These are phyloP conservation scores for Colletotrichum sojae DNA, from an alignment of 2,329 filamentous ascomycete genomes.

Conservation along the genomic window DNA sequence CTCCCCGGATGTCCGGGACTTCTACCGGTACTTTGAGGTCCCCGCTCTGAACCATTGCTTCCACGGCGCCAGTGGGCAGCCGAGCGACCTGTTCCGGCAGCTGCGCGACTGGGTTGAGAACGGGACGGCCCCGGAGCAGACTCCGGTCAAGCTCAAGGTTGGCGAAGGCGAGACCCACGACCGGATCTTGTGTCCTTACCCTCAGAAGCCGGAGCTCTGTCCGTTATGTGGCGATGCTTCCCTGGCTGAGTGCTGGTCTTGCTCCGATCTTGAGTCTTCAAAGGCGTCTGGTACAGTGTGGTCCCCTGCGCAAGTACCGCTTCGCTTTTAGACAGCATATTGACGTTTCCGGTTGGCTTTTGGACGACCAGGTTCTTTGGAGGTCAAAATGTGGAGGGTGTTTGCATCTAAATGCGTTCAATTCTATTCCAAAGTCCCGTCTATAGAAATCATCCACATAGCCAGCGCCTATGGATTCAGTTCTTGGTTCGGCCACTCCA, in stretches of 20 bases:
- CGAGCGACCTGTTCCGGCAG: constrained; percentile 45
- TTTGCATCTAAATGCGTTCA: too few species aligned
- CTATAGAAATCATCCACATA: too few species aligned
- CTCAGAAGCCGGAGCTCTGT: constrained; percentile 37
- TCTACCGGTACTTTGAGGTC: constrained; percentile 50
- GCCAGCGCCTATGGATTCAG: background rate
- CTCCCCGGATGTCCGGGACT: constrained; percentile 44
- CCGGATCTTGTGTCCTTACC: constrained; percentile 56
- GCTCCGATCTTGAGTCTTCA: too few species aligned
- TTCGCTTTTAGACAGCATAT: too few species aligned
- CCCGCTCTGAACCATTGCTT: constrained; percentile 51
- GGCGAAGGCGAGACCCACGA: constrained; percentile 41
- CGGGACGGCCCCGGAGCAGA: constrained; percentile 44
- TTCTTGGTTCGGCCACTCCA: constrained; percentile 43
- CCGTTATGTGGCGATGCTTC: too few species aligned
- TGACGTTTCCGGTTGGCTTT: too few species aligned
- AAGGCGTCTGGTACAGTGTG: too few species aligned
- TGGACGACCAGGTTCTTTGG: too few species aligned
- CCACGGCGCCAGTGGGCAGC: constrained; percentile 45
- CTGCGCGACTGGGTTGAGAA: constrained; percentile 51
- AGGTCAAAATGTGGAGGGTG: too few species aligned
- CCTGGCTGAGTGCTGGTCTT: too few species aligned
- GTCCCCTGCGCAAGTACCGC: too few species aligned
- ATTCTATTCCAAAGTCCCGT: too few species aligned
- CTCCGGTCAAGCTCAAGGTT: constrained; percentile 24